phyloP scores from a whole-genome alignment of 805 yeast species.

The Starmerella bombicola region DNA sequence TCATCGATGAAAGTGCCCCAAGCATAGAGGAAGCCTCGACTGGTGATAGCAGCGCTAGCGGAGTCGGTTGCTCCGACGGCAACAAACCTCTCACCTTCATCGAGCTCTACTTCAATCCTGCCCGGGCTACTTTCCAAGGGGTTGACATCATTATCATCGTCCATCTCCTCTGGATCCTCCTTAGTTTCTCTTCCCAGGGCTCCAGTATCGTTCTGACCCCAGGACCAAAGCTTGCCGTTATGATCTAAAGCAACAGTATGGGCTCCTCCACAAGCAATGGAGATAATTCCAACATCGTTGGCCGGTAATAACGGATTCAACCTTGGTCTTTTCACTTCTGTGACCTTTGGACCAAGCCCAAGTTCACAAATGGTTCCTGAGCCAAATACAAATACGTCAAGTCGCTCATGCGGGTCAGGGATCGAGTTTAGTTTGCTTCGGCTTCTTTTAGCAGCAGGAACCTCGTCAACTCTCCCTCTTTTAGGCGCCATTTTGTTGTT shows the following conservation, averaged over 20 bases:
- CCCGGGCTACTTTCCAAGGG: constrained; percentile 83
- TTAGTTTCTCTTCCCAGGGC: constrained; percentile 84
- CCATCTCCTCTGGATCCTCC: constrained; percentile 47
- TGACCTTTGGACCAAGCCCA: constrained; percentile 91
- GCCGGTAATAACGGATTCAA: constrained; percentile 61
- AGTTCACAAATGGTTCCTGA: constrained; percentile 95
- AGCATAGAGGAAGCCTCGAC: constrained; percentile 79
- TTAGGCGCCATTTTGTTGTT: constrained; percentile 13
- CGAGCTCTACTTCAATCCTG: constrained; percentile 54
- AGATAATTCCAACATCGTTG: constrained; percentile 61
- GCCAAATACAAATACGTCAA: constrained; percentile 89
- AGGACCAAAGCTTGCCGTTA: constrained; percentile 77
- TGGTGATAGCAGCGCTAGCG: constrained; percentile 65
- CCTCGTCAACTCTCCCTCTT: constrained; percentile 12
- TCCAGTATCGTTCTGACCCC: constrained; percentile 94
- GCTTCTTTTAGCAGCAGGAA: constrained; percentile 14
- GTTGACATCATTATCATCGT: constrained; percentile 72
- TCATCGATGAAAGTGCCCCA: constrained; percentile 93
- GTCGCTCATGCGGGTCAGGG: constrained; percentile 17
- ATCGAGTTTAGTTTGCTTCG: constrained; percentile 12
- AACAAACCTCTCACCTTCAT: constrained; percentile 42
- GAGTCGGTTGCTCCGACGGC: constrained; percentile 89
- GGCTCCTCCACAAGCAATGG: constrained; percentile 92
- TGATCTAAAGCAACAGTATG: constrained; percentile 75
- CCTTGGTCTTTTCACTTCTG: constrained; percentile 92